phyloP scores from a whole-genome alignment of 2,329 filamentous ascomycete species.

The Ophiocordyceps sinensis region DNA sequence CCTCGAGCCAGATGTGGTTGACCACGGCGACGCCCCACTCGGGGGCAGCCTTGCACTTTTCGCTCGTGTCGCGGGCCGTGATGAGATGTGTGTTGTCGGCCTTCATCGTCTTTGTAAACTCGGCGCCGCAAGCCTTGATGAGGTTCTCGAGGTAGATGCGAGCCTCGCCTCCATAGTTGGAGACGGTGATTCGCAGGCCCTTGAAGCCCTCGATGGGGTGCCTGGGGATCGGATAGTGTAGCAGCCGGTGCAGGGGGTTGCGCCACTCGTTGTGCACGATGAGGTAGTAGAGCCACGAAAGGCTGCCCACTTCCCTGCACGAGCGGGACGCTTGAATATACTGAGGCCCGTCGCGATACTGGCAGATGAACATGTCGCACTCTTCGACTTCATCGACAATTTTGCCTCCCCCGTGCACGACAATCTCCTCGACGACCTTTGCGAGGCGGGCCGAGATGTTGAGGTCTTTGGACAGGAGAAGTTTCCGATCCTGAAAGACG shows the following conservation, averaged over 20 bases:
- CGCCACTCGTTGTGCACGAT: constrained; percentile 85
- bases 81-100: constrained; percentile 92
- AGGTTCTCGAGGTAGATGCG: constrained; percentile 88
- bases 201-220: constrained; percentile 69
- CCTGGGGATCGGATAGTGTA: constrained; percentile 80
- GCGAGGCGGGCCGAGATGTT: constrained; percentile 52
- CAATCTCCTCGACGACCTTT: constrained; percentile 54
- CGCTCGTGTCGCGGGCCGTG: constrained; percentile 75
- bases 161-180: constrained; percentile 92
- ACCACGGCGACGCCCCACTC: constrained; percentile 87
- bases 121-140: constrained; percentile 67
- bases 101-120: constrained; percentile 90
- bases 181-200: constrained; percentile 67
- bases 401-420: constrained; percentile 55
- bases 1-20: constrained; percentile 95
- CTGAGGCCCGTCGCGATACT: constrained; percentile 67
- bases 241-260: constrained; percentile 62
- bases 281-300: constrained; percentile 87
- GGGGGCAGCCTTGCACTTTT: constrained; percentile 81
- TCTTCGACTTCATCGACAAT: constrained; percentile 50
- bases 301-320: constrained; percentile 75
- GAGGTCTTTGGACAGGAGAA: constrained; percentile 67
- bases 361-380: constrained; percentile 76
- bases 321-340: constrained; percentile 64
- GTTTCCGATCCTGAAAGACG: constrained; percentile 63